Percentiles rank a stretch among this genome's conserved stretches.
Conservation (phyloP, 495 filamentous ascomycete genomes). For the Penicillium herquei region DNA sequence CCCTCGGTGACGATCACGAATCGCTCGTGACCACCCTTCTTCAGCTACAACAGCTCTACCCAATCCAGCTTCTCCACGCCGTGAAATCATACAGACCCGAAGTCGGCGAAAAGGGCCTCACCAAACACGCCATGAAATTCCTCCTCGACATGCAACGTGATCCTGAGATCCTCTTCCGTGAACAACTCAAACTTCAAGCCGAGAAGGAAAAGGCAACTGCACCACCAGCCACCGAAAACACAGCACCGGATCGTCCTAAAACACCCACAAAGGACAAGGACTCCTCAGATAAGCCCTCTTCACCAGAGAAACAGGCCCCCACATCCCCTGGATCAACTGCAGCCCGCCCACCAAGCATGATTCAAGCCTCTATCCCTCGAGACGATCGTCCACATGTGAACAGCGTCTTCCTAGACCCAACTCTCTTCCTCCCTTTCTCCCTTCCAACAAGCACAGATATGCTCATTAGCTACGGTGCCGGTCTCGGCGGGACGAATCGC, state of each 20-base stretch:
- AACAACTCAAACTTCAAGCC: slow-evolving; percentile 36
- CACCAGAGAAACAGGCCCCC: neutral
- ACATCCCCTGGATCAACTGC: slow-evolving; percentile 28
- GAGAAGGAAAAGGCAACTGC: slow-evolving; percentile 26
- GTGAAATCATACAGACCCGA: slow-evolving; percentile 91
- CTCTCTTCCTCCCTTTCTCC: slow-evolving; percentile 90
- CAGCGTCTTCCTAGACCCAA: slow-evolving; percentile 74
- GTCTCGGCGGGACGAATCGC: slow-evolving; percentile 86
- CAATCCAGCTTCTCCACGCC: slow-evolving; percentile 87
- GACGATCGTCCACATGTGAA: slow-evolving; percentile 47
- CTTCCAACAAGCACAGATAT: slow-evolving; percentile 96
- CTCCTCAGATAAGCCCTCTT: neutral
- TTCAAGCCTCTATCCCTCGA: slow-evolving; percentile 3
- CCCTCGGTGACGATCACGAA: slow-evolving; percentile 87
- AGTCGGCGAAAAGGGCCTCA: slow-evolving; percentile 89
- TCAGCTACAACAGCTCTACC: slow-evolving; percentile 79
- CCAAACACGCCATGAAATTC: slow-evolving; percentile 83
- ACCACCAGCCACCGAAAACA: slow-evolving; percentile 14
- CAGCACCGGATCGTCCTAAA: slow-evolving; percentile 37
- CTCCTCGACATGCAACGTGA: slow-evolving; percentile 78
- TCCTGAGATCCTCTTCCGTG: slow-evolving; percentile 35
- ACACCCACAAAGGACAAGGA: slow-evolving; percentile 45
- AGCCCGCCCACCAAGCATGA: slow-evolving; percentile 23
- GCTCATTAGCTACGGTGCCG: slow-evolving; percentile 91
- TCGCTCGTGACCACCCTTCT: slow-evolving; percentile 83